Base-by-base conservation (phyloP, 345 rosid genomes). In the Pistacia atlantica region DNA sequence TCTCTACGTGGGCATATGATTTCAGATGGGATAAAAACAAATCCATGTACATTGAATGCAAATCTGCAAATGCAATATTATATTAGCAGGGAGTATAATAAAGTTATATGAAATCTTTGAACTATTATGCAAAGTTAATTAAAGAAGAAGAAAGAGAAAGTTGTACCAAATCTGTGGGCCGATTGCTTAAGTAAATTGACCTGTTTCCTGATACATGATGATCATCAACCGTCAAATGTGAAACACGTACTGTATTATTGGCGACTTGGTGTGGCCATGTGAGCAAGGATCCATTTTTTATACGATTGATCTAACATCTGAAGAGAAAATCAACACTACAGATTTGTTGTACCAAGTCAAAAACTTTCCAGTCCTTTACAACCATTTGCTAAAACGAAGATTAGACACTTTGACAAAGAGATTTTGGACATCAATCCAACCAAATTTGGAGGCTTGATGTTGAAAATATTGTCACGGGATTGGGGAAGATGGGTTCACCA, bases 101-200 rank as follows among this genome's bases (percentile, higher is more conserved):
- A 28, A 11, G 31, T 25, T 25, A 25, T 11, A 56, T n/a, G 56
- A 52, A 48, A 73, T 66, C 73, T 65, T 72, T 46, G 25, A 61
- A 69, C 49, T 33, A 4, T 20, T 58, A 8, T 48, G 18, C 45
- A 48, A 14, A 59, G 51, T 2, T 45, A 58, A 33, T 31, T 48
- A 12, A 61, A 28, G 51, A 68, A 8, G 42, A 56, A 28, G 72
- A 67, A 12, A 48, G 8, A 25, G 17, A 16, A 18, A 20, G 38
- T 31, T 2, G 25, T 22, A 35, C 33, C 63, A 25, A 4, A 56
- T 48, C 65, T 1, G 33, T 6, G 11, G 16, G 57, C 37, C 60
- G 35, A 35, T 73, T 79, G 78, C 70, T 73, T 12, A 38, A 79
- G 73, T 62, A 55, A 78, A 59, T 13, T 6, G 48, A 66, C 14